Conservation (phyloP, 192 early-diverging fungal species). For the Powellomyces hirtus region DNA sequence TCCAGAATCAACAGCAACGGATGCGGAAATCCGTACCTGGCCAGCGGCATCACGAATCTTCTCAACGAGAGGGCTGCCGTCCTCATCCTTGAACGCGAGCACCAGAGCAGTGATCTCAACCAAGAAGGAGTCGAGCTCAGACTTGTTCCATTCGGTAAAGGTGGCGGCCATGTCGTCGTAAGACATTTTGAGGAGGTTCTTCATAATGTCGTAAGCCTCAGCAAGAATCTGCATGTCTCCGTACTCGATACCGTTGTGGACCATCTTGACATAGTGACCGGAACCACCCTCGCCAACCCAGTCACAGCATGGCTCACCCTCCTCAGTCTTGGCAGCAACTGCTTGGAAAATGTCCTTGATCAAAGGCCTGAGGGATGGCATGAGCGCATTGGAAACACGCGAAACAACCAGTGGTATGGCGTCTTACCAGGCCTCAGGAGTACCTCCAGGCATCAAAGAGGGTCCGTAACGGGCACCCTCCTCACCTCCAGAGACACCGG, state of each 20-base stretch:
- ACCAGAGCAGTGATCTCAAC: constrained; percentile 96
- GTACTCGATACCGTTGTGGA: constrained; percentile 99
- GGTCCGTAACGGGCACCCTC: constrained; percentile 97
- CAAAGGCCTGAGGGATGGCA: constrained; percentile 58
- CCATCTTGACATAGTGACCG: constrained; percentile 99
- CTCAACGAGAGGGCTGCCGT: constrained; percentile 83
- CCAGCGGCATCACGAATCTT: constrained; percentile 97
- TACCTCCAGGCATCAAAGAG: constrained; percentile 97
- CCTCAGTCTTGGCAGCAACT: constrained; percentile 76
- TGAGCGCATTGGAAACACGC: not conserved
- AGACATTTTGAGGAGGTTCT: constrained; percentile 75
- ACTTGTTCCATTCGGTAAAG: constrained; percentile 95
- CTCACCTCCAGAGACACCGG: constrained; percentile 98
- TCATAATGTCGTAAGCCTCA: constrained; percentile 93
- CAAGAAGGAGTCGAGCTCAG: constrained; percentile 94
- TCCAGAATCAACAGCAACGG: not conserved
- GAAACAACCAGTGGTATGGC: too few relatives aligned
- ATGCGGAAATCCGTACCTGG: constrained; percentile 57
- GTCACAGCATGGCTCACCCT: constrained; percentile 94
- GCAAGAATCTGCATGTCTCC: constrained; percentile 97
- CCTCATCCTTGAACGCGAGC: constrained; percentile 87
- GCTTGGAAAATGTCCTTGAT: constrained; percentile 97
- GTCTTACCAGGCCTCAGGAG: constrained; percentile 81
- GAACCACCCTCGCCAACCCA: constrained; percentile 98
- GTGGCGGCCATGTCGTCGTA: constrained; percentile 88